Conservation (phyloP, 2,329 filamentous ascomycete species). For the Exophiala viscosa region DNA sequence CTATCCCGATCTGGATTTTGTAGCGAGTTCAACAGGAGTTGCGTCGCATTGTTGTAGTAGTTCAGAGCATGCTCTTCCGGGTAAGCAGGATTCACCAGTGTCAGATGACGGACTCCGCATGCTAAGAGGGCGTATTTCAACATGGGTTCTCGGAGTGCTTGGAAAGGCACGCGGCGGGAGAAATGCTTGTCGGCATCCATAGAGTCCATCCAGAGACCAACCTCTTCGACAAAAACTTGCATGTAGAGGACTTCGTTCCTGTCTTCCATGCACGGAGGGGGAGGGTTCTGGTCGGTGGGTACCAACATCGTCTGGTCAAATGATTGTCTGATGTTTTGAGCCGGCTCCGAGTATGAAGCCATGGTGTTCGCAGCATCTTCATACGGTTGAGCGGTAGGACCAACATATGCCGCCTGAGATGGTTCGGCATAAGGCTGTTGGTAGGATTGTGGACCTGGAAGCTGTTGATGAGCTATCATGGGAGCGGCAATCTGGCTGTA, state of each 20-base stretch:
- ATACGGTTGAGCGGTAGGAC: conserved; percentile 33
- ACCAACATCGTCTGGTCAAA: conserved; percentile 23
- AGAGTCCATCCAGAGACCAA: conserved; percentile 91
- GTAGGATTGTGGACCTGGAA: conserved; percentile 36
- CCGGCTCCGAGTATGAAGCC: conserved; percentile 31
- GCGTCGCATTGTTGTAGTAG: conserved; percentile 84
- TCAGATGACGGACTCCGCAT: conserved; percentile 79
- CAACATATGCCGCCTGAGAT: conserved; percentile 40
- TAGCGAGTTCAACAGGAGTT: conserved; percentile 68
- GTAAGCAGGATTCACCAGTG: conserved; percentile 63
- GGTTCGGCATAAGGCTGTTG: conserved; percentile 40
- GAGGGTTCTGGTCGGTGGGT: conserved; percentile 30
- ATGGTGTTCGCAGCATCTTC: conserved; percentile 31
- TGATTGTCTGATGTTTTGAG: conserved; percentile 30
- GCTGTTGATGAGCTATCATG: conserved; percentile 43
- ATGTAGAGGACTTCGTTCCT: conserved; percentile 82
- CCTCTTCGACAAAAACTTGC: conserved; percentile 87
- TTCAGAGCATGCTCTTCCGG: conserved; percentile 72
- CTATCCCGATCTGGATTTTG: conserved; percentile 83
- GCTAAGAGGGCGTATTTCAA: conserved; percentile 83
- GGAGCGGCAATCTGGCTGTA: conserved; percentile 34
- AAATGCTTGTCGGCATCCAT: conserved; percentile 86
- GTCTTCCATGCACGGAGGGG: conserved; percentile 61
- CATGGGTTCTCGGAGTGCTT: conserved; percentile 79
- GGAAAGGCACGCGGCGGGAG: conserved; percentile 75